These are phyloP conservation scores for Phaeophleospora eucalypticola DNA, from an alignment of 2,329 filamentous ascomycete genomes.

Conservation along the genomic window DNA sequence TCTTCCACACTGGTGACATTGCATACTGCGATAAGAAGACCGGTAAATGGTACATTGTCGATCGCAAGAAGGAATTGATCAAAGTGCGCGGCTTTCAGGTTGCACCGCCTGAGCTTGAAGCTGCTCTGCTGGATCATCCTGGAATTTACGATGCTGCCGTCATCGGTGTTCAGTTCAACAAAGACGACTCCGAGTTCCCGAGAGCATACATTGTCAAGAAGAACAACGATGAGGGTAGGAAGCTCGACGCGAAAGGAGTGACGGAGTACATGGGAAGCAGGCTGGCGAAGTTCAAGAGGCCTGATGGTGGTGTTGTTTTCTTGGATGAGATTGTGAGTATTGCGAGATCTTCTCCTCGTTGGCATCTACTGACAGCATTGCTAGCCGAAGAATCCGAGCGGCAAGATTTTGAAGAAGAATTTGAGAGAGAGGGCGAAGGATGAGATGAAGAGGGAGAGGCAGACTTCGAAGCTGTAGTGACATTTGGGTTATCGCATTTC, in stretches of 20 bases:
- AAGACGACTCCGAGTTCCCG: slow-evolving; percentile 55
- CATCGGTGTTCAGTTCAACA: slow-evolving; percentile 62
- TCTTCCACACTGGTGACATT: slow-evolving; percentile 58
- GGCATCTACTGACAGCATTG: not conserved
- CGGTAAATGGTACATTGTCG: slow-evolving; percentile 77
- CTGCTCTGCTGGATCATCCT: slow-evolving; percentile 69
- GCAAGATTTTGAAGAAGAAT: slow-evolving; percentile 51
- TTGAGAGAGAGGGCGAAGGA: slow-evolving; percentile 64
- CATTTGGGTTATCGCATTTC: too few species aligned
- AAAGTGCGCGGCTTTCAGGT: slow-evolving; percentile 68
- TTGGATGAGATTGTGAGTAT: slow-evolving; percentile 44
- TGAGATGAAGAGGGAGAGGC: slow-evolving; percentile 64
- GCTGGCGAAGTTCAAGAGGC: slow-evolving; percentile 59
- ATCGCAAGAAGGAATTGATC: slow-evolving; percentile 65
- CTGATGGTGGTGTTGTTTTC: slow-evolving; percentile 57
- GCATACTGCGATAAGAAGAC: slow-evolving; percentile 72
- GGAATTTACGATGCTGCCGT: slow-evolving; percentile 72
- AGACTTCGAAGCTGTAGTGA: slow-evolving; percentile 62
- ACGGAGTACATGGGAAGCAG: slow-evolving; percentile 56
- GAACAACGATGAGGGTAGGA: slow-evolving; percentile 47
- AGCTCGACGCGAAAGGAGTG: slow-evolving; percentile 48
- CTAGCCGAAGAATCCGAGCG: slow-evolving; percentile 56
- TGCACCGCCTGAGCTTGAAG: slow-evolving; percentile 76
- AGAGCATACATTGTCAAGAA: slow-evolving; percentile 61
- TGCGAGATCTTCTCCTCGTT: too few species aligned